phyloP scores from a whole-genome alignment of 306 rosid genomes.

The Carpinus viminea region DNA sequence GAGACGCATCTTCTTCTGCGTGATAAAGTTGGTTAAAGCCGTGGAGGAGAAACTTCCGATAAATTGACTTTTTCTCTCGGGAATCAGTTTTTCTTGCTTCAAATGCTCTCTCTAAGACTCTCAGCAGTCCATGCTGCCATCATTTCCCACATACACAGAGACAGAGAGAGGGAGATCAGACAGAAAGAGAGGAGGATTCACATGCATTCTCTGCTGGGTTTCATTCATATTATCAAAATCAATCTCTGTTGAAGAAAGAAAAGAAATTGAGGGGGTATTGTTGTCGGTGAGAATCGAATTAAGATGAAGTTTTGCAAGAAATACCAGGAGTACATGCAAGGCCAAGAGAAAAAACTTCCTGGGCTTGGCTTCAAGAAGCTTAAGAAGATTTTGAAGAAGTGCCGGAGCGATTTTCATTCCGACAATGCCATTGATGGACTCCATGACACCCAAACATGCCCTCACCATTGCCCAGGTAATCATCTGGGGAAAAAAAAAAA shows the following conservation, averaged over 20 bases:
- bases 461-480: conserved; percentile 74
- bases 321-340: conserved; percentile 81
- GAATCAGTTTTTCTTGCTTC: neutral
- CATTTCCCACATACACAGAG: neutral
- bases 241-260: neutral
- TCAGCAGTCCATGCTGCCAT: neutral
- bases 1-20: neutral
- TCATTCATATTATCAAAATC: neutral
- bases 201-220: too few species aligned
- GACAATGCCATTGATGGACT: conserved; percentile 30
- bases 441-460: conserved; percentile 43
- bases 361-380: conserved; percentile 85
- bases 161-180: too few species aligned
- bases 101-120: neutral
- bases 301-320: conserved; percentile 92
- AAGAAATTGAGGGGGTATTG: too few species aligned
- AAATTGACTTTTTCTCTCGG: conserved; percentile 16
- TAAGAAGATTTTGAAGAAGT: conserved; percentile 81
- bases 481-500: neutral
- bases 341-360: conserved; percentile 71
- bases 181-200: too few species aligned
- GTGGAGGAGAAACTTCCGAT: conserved; percentile 8
- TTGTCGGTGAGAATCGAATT: too few species aligned
- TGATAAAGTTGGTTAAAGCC: neutral
- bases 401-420: conserved; percentile 48